Base-by-base conservation (phyloP, 2,329 filamentous ascomycete species). In the Microdochium nivale region DNA sequence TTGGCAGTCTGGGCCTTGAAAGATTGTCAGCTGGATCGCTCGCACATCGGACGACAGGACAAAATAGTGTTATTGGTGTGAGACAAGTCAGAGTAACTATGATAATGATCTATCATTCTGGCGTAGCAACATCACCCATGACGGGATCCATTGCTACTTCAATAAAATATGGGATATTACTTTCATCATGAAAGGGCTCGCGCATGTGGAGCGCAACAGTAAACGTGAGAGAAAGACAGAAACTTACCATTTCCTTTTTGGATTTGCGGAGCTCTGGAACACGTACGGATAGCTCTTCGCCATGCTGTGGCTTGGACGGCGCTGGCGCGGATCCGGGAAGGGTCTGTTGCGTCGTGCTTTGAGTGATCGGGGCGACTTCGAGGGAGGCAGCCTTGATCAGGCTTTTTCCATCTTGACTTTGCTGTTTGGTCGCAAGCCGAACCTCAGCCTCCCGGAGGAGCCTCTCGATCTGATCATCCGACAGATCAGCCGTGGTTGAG, bases 81-180 rank as follows among this genome's bases (percentile, higher is more conserved):
- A 58, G 14, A 59, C 49, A 49, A 58, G 70, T 87, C 84, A 86
- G 83, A 85, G 84, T 87, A 87, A 87, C 84, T 87, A 86, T 86
- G 74, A 76, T 70, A 68, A 66, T 68, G 67, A 71, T 74, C 70
- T 70, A 76, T 76, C 76, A 78, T 70, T 78, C 76, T 70, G 71
- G 68, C 81, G 83, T 79, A 80, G 85, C 81, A 76, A 80, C 75
- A 76, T 79, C 79, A 74, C 79, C 87, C 88, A 94, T 87, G 77
- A 92, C 87, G 88, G 81, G 80, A 78, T 78, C 78, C 77, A 70
- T 74, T 75, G 83, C 83, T 80, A 83, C 86, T 78, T 90, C 87
- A 86, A 87, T 80, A 71, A 66, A n/a, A 68, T 67, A 80, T 84
- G 80, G 83, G 80, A 83, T 76, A 78, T 70, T 55, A 75, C 77